phyloP scores from a whole-genome alignment of 305 asterid species.

The Solanum hybrid region DNA sequence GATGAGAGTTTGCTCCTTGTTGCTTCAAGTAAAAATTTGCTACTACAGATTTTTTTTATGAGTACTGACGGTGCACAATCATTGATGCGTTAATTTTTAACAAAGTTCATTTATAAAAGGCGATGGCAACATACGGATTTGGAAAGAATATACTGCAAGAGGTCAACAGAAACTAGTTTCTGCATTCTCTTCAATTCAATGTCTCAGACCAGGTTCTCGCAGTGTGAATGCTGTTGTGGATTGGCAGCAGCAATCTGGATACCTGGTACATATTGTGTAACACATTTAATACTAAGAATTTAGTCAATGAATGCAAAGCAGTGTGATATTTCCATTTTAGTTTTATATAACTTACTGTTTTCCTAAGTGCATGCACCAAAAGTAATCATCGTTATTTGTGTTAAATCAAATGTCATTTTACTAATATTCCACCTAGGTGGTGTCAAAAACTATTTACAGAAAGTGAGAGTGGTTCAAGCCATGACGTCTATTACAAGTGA shows the following conservation, averaged over 20 bases:
- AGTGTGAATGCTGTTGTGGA: slow-evolving; percentile 93
- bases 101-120: slow-evolving; percentile 29
- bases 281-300: not conserved
- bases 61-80: not conserved
- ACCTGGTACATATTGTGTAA: slow-evolving; percentile 43
- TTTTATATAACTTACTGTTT: not conserved
- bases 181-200: slow-evolving; percentile 86
- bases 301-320: not conserved
- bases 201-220: slow-evolving; percentile 75
- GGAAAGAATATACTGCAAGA: slow-evolving; percentile 77
- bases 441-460: not conserved
- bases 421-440: not conserved
- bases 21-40: slow-evolving; percentile 69
- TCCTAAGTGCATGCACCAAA: not conserved
- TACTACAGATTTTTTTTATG: not conserved
- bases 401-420: not conserved
- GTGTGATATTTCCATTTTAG: not conserved
- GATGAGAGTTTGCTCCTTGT: slow-evolving; percentile 90
- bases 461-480: not conserved
- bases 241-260: slow-evolving; percentile 99
- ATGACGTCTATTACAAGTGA: not conserved
- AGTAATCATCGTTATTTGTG: not conserved
- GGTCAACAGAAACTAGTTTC: slow-evolving; percentile 84
- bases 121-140: slow-evolving; percentile 84
- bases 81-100: not conserved